Base-by-base conservation (phyloP, 2,329 filamentous ascomycete genomes). In the Mariannaea sp. region DNA sequence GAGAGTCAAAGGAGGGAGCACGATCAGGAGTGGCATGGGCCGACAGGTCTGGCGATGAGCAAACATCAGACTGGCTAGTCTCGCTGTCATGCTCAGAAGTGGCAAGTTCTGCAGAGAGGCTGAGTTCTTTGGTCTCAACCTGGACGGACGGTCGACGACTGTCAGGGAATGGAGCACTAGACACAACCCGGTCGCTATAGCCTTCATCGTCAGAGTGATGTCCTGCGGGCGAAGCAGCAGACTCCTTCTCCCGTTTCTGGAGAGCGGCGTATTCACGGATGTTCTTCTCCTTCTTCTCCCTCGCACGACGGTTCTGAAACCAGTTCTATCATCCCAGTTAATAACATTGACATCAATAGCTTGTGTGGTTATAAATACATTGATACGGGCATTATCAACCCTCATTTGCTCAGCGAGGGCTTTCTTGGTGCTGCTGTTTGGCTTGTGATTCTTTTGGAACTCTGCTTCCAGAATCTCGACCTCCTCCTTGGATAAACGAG, bases 291-390 rank as follows among this genome's bases (percentile, higher is more conserved):
- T 86, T 84, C 78, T 85, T 85, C 58, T 82, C 82, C 70, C 84
- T 82, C 47, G 84, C 84, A 45, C 84, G 78, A 54, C 84, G 76
- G 66, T 87, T 87, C 61, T 87, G 84, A 65, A 87, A 87, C 84
- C 84, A 87, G 66, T 87, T 87, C 84, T 87, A 46, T 8, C 10
- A 36, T n/a, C 9, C n/a, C 13, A 27, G 68, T 77, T 65, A 76
- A 72, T 54, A 16, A n/a, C 7, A 17, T 35, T 19, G 16, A 16
- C 19, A 5, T 16, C 10, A 7, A 12, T 14, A 14, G 27, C 6
- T 16, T 24, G 14, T 12, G 8, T 44, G 30, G 50, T 17, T 36
- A 20, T 13, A 72, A 73, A 60, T 71, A 86, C 84, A 64, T 87
- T 87, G 59, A 87, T 86, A 58, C 83, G 77, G 14, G 83, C 79